Percentiles rank a stretch among this genome's conserved stretches.
These are phyloP conservation scores for Atkinsonella texensis DNA, from an alignment of 2,329 filamentous ascomycete genomes.

Conservation along the genomic window DNA sequence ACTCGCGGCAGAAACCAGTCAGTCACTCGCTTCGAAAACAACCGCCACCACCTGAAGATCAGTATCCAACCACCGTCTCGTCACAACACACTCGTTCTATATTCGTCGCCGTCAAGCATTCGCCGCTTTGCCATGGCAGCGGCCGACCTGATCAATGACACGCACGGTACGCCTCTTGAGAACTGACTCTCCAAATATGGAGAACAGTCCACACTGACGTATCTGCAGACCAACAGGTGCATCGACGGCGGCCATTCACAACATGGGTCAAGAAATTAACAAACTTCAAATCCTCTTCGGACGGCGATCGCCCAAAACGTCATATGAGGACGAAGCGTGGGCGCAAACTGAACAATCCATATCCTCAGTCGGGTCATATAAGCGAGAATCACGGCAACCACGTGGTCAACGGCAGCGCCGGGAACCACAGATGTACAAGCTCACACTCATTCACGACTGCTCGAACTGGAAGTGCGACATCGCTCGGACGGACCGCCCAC, in stretches of 20 bases:
- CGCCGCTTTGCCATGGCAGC: slow-evolving; percentile 2
- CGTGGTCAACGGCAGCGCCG: slow-evolving; percentile 9
- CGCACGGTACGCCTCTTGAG: slow-evolving; percentile 3
- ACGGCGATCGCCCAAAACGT: slow-evolving; percentile 34
- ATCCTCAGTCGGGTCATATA: slow-evolving; percentile 64
- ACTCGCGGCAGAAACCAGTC: background rate
- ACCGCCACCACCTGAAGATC: background rate
- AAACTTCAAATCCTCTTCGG: slow-evolving; percentile 67
- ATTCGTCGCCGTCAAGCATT: background rate
- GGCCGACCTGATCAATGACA: slow-evolving; percentile 5
- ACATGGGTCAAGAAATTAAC: slow-evolving; percentile 91
- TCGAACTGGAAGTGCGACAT: slow-evolving; percentile 40
- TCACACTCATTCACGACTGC: slow-evolving; percentile 44
- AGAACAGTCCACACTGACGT: slow-evolving; percentile 14
- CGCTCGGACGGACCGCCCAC: slow-evolving; percentile 46
- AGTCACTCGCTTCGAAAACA: background rate
- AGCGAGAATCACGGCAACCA: slow-evolving; percentile 14
- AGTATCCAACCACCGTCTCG: background rate
- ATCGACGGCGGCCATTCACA: slow-evolving; percentile 74
- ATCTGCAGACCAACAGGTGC: slow-evolving; percentile 48
- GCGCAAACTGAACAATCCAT: slow-evolving; percentile 75
- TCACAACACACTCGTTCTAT: background rate
- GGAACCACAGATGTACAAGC: slow-evolving; percentile 21
- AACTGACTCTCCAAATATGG: no score
- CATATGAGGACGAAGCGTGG: slow-evolving; percentile 40